A percentile compares a stretch with the other conserved stretches of the same genome.
Evolutionary conservation across 2,329 filamentous ascomycete species (phyloP).

Genomic region (Ophiostoma quercus): DNA sequence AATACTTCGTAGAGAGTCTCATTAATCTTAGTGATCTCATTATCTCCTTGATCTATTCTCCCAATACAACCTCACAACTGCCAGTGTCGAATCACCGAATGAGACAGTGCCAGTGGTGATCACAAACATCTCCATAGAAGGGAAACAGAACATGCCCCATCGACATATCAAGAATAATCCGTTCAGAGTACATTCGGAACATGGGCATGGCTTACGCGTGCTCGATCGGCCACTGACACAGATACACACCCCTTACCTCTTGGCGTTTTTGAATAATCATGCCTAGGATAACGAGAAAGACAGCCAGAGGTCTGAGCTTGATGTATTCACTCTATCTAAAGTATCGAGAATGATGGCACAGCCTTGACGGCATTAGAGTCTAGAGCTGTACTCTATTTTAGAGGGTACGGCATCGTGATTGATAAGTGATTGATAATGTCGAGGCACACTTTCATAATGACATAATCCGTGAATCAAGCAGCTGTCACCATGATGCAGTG

Average conservation of each 20-base stretch:
- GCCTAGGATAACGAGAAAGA: background rate
- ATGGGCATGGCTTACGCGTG: conserved; percentile 16
- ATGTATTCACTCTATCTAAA: too few species aligned
- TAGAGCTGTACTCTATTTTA: too few species aligned
- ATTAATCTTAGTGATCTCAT: background rate
- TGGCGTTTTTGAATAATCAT: conserved; percentile 15
- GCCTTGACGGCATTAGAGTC: background rate
- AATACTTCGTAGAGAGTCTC: background rate
- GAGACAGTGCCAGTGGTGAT: background rate
- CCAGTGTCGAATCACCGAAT: background rate
- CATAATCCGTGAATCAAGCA: too few species aligned
- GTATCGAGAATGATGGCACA: background rate
- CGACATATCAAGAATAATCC: background rate
- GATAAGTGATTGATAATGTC: background rate
- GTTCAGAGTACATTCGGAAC: background rate
- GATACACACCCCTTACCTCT: conserved; percentile 14
- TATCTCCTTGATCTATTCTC: too few species aligned
- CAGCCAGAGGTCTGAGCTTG: background rate
- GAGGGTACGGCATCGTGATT: background rate
- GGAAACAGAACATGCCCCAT: background rate
- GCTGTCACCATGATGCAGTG: too few species aligned
- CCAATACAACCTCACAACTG: background rate
- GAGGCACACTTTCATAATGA: too few species aligned
- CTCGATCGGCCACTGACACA: conserved; percentile 11
- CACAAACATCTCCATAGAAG: conserved; percentile 5